Percentiles rank a stretch among this genome's conserved stretches.
These are phyloP conservation scores for Fremontodendron californicum DNA, from an alignment of 345 rosid genomes.

Conservation along the genomic window DNA sequence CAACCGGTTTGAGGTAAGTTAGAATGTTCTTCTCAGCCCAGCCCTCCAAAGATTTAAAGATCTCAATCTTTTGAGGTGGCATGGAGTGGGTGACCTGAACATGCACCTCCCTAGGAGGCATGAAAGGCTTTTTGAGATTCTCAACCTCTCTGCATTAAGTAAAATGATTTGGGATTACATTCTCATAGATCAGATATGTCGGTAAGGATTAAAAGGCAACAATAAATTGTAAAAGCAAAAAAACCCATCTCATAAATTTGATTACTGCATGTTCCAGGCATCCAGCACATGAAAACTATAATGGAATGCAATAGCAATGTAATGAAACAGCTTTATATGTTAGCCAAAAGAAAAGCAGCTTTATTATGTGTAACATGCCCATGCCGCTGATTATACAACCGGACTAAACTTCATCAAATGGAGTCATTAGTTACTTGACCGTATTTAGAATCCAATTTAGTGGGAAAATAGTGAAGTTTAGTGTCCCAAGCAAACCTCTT, in stretches of 20 bases:
- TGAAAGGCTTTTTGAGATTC: conserved; percentile 65
- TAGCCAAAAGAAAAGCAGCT: not conserved
- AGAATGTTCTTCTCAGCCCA: conserved; percentile 84
- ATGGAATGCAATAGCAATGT: not conserved
- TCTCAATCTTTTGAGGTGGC: conserved; percentile 90
- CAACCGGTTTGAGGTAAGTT: conserved; percentile 72
- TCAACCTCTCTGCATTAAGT: conserved; percentile 63
- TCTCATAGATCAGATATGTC: not conserved
- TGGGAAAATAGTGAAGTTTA: not conserved
- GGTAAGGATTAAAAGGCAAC: conserved; percentile 2
- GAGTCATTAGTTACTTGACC: not conserved
- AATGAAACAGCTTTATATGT: not conserved
- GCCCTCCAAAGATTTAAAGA: conserved; percentile 73
- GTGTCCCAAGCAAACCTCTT: not conserved
- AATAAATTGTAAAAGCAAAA: not conserved
- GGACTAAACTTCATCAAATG: not conserved
- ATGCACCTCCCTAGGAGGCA: conserved; percentile 75
- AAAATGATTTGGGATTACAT: not conserved
- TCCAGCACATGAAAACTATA: not conserved
- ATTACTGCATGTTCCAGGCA: not conserved
- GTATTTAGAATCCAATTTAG: not conserved
- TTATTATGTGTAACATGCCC: not conserved
- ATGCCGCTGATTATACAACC: not conserved
- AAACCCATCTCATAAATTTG: not conserved
- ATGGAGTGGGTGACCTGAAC: conserved; percentile 86